These are phyloP conservation scores for Hericium erinaceus DNA, from an alignment of 768 basidiomycete species.

Conservation along the genomic window DNA sequence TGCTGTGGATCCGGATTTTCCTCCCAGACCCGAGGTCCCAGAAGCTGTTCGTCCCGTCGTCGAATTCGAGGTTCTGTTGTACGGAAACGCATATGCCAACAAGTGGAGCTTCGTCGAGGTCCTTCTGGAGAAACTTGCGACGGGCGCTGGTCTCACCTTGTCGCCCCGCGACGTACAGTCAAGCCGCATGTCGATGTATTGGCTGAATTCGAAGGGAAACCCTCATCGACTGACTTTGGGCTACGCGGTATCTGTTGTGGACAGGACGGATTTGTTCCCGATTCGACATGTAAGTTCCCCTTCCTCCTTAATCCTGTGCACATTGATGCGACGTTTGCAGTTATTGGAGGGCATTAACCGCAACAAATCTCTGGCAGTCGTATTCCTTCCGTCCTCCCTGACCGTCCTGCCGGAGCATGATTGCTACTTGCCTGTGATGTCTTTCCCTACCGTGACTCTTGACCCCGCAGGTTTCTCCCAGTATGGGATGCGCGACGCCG, in stretches of 20 bases:
- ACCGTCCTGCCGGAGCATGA: slow-evolving; percentile 29
- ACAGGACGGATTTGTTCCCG: slow-evolving; percentile 22
- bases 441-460: slow-evolving; percentile 13
- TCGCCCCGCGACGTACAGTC: slow-evolving; percentile 14
- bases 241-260: slow-evolving; percentile 28
- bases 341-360: slow-evolving; percentile 28
- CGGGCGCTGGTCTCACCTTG: slow-evolving; percentile 22
- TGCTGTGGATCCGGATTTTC: slow-evolving; percentile 9
- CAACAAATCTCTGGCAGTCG: slow-evolving; percentile 55
- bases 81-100: slow-evolving; percentile 47
- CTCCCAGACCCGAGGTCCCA: slow-evolving; percentile 28
- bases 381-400: slow-evolving; percentile 50
- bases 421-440: slow-evolving; percentile 49
- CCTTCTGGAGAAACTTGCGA: slow-evolving; percentile 46
- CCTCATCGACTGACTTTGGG: slow-evolving; percentile 20
- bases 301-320: slow-evolving; percentile 25
- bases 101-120: slow-evolving; percentile 55
- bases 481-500: slow-evolving; percentile 20
- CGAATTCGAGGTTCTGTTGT: slow-evolving; percentile 57
- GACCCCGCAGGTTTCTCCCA: slow-evolving; percentile 15
- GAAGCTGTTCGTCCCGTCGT: slow-evolving; percentile 18
- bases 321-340: slow-evolving; percentile 33
- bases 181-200: slow-evolving; percentile 14
- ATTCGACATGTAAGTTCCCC: too few species aligned
- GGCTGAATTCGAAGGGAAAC: slow-evolving; percentile 20